Conservation (phyloP, 2,329 filamentous ascomycete species). For the Waltergamsia citrina region DNA sequence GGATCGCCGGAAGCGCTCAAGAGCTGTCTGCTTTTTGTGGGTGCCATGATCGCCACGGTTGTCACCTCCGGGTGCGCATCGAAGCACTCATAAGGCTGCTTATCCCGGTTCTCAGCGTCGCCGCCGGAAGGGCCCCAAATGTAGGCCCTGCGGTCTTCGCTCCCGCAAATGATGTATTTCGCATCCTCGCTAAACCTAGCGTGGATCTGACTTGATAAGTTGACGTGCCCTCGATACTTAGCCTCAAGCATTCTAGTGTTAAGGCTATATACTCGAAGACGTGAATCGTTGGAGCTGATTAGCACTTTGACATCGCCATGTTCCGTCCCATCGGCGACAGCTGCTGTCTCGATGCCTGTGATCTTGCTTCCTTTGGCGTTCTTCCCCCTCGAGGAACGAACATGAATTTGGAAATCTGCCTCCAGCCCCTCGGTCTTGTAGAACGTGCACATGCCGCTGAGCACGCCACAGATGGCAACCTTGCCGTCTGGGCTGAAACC, state of each 20-base stretch:
- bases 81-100: slow-evolving; percentile 78
- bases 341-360: slow-evolving; percentile 77
- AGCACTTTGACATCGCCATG: slow-evolving; percentile 71
- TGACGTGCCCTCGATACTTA: slow-evolving; percentile 89
- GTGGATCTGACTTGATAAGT: slow-evolving; percentile 81
- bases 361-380: slow-evolving; percentile 97
- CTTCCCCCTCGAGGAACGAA: slow-evolving; percentile 84
- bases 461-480: slow-evolving; percentile 76
- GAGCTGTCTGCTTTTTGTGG: slow-evolving; percentile 65
- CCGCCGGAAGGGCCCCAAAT: slow-evolving; percentile 59
- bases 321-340: slow-evolving; percentile 24
- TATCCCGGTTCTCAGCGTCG: slow-evolving; percentile 63
- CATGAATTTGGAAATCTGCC: slow-evolving; percentile 76
- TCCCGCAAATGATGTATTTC: slow-evolving; percentile 81
- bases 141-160: slow-evolving; percentile 82
- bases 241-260: slow-evolving; percentile 75
- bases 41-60: slow-evolving; percentile 81
- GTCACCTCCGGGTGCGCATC: slow-evolving; percentile 85
- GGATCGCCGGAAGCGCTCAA: slow-evolving; percentile 79
- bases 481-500: slow-evolving; percentile 90
- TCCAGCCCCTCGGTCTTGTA: slow-evolving; percentile 90
- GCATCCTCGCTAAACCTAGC: slow-evolving; percentile 84
- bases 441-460: slow-evolving; percentile 79
- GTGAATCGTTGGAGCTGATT: slow-evolving; percentile 90
- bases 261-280: slow-evolving; percentile 82